Conservation (phyloP, 164 flowering plant species). For the Tinospora cordifolia region DNA sequence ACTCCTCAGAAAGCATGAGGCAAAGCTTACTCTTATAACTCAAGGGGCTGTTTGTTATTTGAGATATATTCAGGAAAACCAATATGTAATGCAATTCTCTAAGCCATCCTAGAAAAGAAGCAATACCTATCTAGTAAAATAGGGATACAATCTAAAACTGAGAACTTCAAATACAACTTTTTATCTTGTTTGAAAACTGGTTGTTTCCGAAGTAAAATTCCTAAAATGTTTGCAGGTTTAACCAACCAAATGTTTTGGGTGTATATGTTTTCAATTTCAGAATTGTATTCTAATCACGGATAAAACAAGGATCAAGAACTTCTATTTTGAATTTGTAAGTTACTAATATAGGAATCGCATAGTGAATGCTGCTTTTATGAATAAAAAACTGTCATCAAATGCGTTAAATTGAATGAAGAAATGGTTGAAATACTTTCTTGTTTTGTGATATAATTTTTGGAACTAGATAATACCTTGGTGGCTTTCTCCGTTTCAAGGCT, state of each 20-base stretch:
- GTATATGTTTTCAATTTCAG: too few species aligned
- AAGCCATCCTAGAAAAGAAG: not conserved
- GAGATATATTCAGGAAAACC: not conserved
- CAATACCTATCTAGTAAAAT: too few species aligned
- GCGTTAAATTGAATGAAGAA: not conserved
- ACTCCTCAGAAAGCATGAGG: not conserved
- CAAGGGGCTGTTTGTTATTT: not conserved
- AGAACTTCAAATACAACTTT: too few species aligned
- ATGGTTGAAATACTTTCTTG: not conserved
- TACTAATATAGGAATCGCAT: not conserved
- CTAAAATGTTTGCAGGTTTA: not conserved
- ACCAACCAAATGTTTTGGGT: not conserved
- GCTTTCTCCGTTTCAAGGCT: not conserved
- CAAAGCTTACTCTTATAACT: not conserved
- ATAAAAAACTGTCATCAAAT: not conserved
- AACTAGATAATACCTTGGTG: not conserved
- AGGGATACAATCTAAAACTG: too few species aligned
- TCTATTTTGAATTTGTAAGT: not conserved
- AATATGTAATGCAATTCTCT: not conserved
- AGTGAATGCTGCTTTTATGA: not conserved
- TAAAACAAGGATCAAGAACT: not conserved
- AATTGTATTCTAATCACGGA: too few species aligned
- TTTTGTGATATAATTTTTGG: conserved; percentile 1
- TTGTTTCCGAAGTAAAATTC: not conserved
- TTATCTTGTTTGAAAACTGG: too few species aligned